phyloP scores from a whole-genome alignment of 164 flowering plant genomes.

The Taxillus chinensis region DNA sequence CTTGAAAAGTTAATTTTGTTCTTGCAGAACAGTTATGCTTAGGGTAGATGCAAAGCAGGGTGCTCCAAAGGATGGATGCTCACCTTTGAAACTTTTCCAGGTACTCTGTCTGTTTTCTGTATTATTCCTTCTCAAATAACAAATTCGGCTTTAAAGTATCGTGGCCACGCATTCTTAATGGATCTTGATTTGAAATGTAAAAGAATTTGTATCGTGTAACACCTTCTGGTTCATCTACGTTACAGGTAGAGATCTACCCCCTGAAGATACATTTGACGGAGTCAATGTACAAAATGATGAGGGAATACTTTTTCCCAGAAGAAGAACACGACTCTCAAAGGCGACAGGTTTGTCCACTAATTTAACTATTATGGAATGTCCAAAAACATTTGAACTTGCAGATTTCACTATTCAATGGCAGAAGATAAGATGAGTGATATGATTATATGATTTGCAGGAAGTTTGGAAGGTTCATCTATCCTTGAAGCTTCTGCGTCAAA shows the following conservation, averaged over 20 bases:
- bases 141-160: not conserved
- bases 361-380: too few species aligned
- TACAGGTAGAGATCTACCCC: constrained; percentile 92
- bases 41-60: constrained; percentile 97
- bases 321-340: constrained; percentile 98
- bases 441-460: too few species aligned
- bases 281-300: constrained; percentile 91
- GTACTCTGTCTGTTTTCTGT: constrained; percentile 22
- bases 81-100: constrained; percentile 88
- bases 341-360: constrained; percentile 81
- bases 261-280: constrained; percentile 93
- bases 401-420: too few species aligned
- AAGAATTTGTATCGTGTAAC: not conserved
- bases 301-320: constrained; percentile 93
- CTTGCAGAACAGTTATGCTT: constrained; percentile 89
- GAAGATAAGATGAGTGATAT: too few species aligned
- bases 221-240: not conserved
- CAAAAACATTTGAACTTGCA: too few species aligned
- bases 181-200: not conserved
- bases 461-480: constrained; percentile 64
- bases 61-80: constrained; percentile 87
- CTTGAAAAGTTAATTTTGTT: too few species aligned
- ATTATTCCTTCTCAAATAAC: not conserved
- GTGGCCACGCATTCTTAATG: not conserved
- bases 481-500: constrained; percentile 51